Evolutionary conservation across 345 rosid species (phyloP).

Genomic region (Excoecaria cochinchinensis): DNA sequence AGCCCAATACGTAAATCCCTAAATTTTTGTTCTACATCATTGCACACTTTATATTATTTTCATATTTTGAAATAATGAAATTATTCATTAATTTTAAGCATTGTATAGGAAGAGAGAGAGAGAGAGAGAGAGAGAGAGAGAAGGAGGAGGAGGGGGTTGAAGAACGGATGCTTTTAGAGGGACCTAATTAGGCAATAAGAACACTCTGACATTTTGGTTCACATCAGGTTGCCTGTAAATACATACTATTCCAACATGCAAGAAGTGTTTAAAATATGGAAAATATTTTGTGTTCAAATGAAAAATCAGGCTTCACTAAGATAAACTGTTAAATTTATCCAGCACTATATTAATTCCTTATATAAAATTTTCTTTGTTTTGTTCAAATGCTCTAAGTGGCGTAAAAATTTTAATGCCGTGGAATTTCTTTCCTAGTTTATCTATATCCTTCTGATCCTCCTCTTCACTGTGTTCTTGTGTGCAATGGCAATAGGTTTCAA

Average conservation of each 20-base stretch:
- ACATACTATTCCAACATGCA: background rate
- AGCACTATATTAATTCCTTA: background rate
- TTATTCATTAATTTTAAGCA: background rate
- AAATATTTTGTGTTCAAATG: background rate
- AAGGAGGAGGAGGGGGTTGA: too few relatives aligned
- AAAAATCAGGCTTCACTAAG: background rate
- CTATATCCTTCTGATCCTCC: background rate
- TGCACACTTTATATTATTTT: background rate
- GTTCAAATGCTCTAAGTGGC: background rate
- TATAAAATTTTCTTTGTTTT: background rate
- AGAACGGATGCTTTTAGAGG: too few relatives aligned
- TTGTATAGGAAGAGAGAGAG: background rate
- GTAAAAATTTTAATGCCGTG: background rate
- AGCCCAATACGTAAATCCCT: background rate
- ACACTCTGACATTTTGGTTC: background rate
- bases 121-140: background rate
- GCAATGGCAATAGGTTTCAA: conserved; percentile 64
- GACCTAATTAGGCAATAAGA: background rate
- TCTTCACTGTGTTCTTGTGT: background rate
- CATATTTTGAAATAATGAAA: background rate
- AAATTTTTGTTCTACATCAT: background rate
- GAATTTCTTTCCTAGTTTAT: background rate
- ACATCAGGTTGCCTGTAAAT: background rate
- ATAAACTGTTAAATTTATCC: background rate
- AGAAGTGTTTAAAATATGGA: background rate